phyloP scores from a whole-genome alignment of 192 early-diverging fungal genomes.

The Piromyces finnis region DNA sequence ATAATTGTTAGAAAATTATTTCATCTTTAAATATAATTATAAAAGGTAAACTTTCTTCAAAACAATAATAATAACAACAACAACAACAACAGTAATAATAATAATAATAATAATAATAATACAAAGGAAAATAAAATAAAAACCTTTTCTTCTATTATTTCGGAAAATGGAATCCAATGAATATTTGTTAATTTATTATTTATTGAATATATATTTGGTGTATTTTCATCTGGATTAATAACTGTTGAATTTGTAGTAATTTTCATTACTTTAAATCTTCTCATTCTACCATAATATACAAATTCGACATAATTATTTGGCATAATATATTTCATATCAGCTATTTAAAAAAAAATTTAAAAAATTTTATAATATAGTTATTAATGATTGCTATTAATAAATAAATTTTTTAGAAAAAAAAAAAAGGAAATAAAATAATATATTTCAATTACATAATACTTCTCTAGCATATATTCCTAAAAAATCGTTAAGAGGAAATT shows the following conservation, averaged over 20 bases:
- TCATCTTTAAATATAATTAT: too few species aligned
- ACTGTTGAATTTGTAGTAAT: not conserved
- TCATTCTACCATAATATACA: conserved; percentile 25
- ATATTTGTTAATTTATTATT: conserved; percentile 3
- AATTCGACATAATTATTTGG: conserved; percentile 27
- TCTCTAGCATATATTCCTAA: conserved; percentile 38
- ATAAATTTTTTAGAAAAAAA: too few species aligned
- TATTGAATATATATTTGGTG: conserved; percentile 7
- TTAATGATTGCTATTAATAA: too few species aligned
- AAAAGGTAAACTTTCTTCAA: too few species aligned
- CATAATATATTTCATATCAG: conserved; percentile 34
- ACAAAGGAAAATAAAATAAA: too few species aligned
- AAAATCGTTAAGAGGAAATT: conserved; percentile 20
- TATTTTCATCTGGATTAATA: conserved; percentile 1
- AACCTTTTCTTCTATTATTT: not conserved
- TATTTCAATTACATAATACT: conserved; percentile 22
- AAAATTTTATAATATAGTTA: too few species aligned
- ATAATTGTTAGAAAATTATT: too few species aligned
- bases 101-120: not conserved
- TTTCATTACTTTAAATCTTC: conserved; percentile 17
- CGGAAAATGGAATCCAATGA: conserved; percentile 1
- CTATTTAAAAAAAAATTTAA: conserved; percentile 12
- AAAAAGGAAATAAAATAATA: too few species aligned
- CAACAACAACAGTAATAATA: too few species aligned
- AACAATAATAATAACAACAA: too few species aligned